phyloP scores from a whole-genome alignment of 2,329 filamentous ascomycete genomes.

The Trichothecium roseum region DNA sequence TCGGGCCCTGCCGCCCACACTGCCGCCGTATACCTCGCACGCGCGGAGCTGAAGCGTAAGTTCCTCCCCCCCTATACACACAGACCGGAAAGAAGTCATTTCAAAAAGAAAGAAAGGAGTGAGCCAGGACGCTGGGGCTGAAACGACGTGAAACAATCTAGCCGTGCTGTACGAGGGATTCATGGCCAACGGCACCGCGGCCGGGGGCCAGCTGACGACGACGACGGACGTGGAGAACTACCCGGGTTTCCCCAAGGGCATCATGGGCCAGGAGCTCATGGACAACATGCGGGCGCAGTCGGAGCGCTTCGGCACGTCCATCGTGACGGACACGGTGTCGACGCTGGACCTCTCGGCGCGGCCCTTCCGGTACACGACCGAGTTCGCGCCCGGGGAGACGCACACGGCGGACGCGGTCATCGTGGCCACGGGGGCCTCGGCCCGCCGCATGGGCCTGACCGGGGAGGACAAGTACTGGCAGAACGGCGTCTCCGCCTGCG shows the following conservation, averaged over 20 bases:
- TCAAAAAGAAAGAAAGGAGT: background rate
- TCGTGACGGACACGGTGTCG: conserved; percentile 85
- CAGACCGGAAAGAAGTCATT: no score
- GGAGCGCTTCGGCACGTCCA: conserved; percentile 81
- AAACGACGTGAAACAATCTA: conserved; percentile 13
- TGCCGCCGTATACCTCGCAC: conserved; percentile 88
- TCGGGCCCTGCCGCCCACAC: conserved; percentile 97
- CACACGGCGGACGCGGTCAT: conserved; percentile 90
- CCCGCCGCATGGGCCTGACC: conserved; percentile 67
- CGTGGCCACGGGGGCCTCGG: conserved; percentile 90
- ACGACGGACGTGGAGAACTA: conserved; percentile 99
- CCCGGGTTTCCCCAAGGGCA: conserved; percentile 83
- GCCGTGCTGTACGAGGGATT: conserved; percentile 95
- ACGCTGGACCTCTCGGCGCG: conserved; percentile 74
- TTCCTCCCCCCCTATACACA: conserved; percentile 8
- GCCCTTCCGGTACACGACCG: conserved; percentile 90
- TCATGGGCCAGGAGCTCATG: conserved; percentile 85
- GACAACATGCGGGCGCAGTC: conserved; percentile 91
- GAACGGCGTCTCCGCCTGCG: conserved; percentile 90
- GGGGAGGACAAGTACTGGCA: conserved; percentile 98
- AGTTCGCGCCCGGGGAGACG: conserved; percentile 72
- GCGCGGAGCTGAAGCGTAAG: conserved; percentile 81
- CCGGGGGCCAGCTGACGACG: conserved; percentile 93
- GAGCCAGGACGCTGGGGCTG: no score
- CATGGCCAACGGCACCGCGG: conserved; percentile 91